Evolutionary conservation across 345 rosid genomes (phyloP).

Genomic region (Brassica nigra): DNA sequence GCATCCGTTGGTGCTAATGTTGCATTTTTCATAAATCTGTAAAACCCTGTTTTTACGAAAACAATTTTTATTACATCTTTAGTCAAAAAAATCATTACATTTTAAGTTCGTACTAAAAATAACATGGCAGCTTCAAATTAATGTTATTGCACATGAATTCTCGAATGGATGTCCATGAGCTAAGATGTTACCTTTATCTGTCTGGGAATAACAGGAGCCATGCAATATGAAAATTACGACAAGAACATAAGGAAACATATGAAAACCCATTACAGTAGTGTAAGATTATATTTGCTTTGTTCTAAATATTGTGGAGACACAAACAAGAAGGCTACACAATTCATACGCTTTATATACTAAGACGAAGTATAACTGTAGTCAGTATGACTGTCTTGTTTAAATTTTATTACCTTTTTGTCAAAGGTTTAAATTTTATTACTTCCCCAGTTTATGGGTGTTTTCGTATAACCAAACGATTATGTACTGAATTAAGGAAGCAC

Average conservation of each 20-base stretch:
- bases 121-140: not conserved
- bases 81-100: not conserved
- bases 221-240: constrained; percentile 28
- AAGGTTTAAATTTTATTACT: not conserved
- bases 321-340: not conserved
- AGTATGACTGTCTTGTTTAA: not conserved
- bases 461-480: constrained; percentile 15
- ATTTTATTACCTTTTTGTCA: not conserved
- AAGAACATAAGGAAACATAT: constrained; percentile 22
- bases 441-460: constrained; percentile 13
- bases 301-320: not conserved
- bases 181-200: constrained; percentile 48
- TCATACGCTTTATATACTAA: constrained; percentile 10
- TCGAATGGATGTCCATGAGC: not conserved
- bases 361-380: not conserved
- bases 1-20: constrained; percentile 45
- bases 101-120: not conserved
- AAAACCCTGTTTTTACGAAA: constrained; percentile 44
- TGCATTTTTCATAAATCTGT: constrained; percentile 61
- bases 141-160: not conserved
- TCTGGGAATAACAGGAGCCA: constrained; percentile 43
- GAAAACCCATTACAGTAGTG: constrained; percentile 22
- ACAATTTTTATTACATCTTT: not conserved
- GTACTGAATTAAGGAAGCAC: not conserved
- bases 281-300: not conserved